A percentile compares a stretch with the other conserved stretches of the same genome.
Evolutionary conservation across 2,329 filamentous ascomycete species (phyloP).

Genomic region (Cladosporium sp.): DNA sequence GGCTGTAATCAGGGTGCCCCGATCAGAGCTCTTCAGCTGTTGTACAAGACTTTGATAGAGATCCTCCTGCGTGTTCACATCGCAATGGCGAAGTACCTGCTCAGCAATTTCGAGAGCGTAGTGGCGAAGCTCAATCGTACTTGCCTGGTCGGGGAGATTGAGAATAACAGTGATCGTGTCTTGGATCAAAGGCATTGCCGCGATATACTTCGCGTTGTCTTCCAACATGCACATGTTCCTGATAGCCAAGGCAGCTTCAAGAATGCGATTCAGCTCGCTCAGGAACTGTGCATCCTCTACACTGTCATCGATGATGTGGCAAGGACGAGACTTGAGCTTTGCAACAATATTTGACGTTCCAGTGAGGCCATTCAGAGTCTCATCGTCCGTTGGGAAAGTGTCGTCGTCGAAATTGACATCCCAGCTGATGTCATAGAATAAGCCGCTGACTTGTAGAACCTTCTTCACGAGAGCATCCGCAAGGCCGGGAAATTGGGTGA

Average conservation of each 20-base stretch:
- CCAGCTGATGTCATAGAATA: slow-evolving; percentile 84
- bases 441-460: slow-evolving; percentile 68
- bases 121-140: slow-evolving; percentile 79
- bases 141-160: slow-evolving; percentile 68
- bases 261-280: slow-evolving; percentile 70
- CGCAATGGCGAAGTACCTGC: slow-evolving; percentile 78
- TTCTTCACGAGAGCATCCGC: slow-evolving; percentile 86
- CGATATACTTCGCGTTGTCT: slow-evolving; percentile 80
- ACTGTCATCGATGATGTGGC: slow-evolving; percentile 58
- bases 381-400: slow-evolving; percentile 46
- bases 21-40: slow-evolving; percentile 58
- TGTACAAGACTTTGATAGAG: slow-evolving; percentile 71
- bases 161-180: slow-evolving; percentile 81
- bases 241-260: slow-evolving; percentile 80
- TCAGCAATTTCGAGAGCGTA: slow-evolving; percentile 89
- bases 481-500: slow-evolving; percentile 83
- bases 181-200: slow-evolving; percentile 68
- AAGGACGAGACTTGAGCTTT: slow-evolving; percentile 60
- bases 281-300: slow-evolving; percentile 68
- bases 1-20: slow-evolving; percentile 75
- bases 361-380: slow-evolving; percentile 60
- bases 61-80: slow-evolving; percentile 67
- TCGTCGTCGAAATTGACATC: slow-evolving; percentile 66
- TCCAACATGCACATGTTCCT: slow-evolving; percentile 94
- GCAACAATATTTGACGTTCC: slow-evolving; percentile 70